These are phyloP conservation scores for Cephaloascus fragrans DNA, from an alignment of 805 yeast species.

Conservation along the genomic window DNA sequence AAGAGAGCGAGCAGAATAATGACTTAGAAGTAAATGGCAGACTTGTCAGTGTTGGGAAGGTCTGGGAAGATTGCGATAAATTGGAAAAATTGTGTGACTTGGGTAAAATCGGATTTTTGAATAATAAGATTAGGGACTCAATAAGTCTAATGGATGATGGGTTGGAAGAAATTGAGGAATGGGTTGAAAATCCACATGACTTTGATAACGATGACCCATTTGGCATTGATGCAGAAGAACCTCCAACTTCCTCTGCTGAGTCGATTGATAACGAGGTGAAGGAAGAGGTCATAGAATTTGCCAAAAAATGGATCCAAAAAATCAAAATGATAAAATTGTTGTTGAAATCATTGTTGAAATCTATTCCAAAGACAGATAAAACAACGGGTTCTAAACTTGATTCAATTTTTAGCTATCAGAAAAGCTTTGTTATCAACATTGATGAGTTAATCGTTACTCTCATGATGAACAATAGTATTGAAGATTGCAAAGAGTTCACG, in stretches of 20 bases:
- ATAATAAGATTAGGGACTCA: conserved; percentile 32
- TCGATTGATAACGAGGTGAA: conserved; percentile 12
- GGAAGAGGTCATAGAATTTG: conserved; percentile 24
- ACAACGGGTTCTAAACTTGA: conserved; percentile 35
- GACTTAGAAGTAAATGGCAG: conserved; percentile 24
- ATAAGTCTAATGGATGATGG: conserved; percentile 48
- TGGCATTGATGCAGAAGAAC: conserved; percentile 25
- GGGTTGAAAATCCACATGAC: conserved; percentile 53
- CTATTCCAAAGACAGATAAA: conserved; percentile 34
- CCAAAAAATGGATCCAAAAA: conserved; percentile 40
- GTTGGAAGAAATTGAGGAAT: conserved; percentile 55
- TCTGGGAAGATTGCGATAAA: conserved; percentile 61
- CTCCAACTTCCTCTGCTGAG: conserved; percentile 14
- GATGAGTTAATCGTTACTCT: conserved; percentile 54
- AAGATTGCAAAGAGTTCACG: conserved; percentile 11
- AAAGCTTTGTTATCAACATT: conserved; percentile 29
- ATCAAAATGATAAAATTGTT: conserved; percentile 49
- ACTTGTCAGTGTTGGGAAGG: conserved; percentile 50
- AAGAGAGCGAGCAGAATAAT: conserved; percentile 5
- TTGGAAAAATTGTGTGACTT: conserved; percentile 27
- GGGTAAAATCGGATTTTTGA: conserved; percentile 48
- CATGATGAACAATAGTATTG: conserved; percentile 34
- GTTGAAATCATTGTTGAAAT: conserved; percentile 46
- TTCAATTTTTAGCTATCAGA: conserved; percentile 31
- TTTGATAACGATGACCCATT: conserved; percentile 42